Evolutionary conservation across 2,329 filamentous ascomycete species (phyloP).

Genomic region (Xylariaceae sp.): DNA sequence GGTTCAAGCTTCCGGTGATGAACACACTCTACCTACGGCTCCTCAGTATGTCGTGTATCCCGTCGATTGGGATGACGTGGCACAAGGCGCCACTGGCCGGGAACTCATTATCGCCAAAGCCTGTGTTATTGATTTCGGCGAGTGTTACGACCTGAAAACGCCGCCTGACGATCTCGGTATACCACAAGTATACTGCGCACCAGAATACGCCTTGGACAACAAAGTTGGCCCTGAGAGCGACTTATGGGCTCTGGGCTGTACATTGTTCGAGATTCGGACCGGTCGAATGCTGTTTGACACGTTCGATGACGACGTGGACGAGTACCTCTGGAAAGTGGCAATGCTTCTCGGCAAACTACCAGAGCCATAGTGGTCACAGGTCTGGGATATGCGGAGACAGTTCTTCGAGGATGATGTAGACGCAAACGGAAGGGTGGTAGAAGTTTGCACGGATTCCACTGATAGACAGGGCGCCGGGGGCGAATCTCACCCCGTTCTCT

Average conservation of each 20-base stretch:
- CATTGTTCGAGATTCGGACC: constrained; percentile 38
- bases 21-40: constrained; percentile 14
- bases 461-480: too few relatives aligned
- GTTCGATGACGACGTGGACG: constrained; percentile 35
- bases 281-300: constrained; percentile 35
- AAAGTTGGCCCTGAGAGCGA: constrained; percentile 30
- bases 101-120: constrained; percentile 1
- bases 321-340: constrained; percentile 34
- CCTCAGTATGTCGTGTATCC: constrained; percentile 32
- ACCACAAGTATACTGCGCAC: constrained; percentile 34
- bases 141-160: constrained; percentile 23
- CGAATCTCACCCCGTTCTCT: too few relatives aligned
- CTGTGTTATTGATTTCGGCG: constrained; percentile 29
- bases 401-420: constrained; percentile 31
- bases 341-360: constrained; percentile 38
- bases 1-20: constrained; percentile 10
- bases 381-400: constrained; percentile 28
- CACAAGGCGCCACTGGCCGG: not conserved
- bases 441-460: too few relatives aligned
- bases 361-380: constrained; percentile 35
- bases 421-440: constrained; percentile 13
- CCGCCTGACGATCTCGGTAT: constrained; percentile 29
- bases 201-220: constrained; percentile 32
- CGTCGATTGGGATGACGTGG: constrained; percentile 16
- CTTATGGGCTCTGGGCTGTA: constrained; percentile 41